Percentiles rank a stretch among this genome's conserved stretches.
Conservation (phyloP, 2,329 filamentous ascomycete genomes). For the Colletotrichum gigasporum region DNA sequence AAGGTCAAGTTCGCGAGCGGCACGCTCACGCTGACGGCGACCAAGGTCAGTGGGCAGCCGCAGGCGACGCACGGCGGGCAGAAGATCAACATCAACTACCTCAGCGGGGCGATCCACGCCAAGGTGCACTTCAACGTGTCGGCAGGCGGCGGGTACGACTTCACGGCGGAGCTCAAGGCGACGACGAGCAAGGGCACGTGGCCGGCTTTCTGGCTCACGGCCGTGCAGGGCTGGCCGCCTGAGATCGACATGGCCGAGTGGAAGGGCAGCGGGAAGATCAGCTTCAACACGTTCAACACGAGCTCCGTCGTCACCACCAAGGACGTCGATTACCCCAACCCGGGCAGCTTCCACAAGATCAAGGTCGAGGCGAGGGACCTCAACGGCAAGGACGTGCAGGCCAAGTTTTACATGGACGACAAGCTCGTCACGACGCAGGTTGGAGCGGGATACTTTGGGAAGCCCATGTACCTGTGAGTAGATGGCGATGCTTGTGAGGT, state of each 20-base stretch:
- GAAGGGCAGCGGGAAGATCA: conserved; percentile 66
- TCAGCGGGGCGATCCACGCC: conserved; percentile 55
- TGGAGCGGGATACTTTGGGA: conserved; percentile 58
- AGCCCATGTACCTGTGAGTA: conserved; percentile 54
- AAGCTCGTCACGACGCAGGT: conserved; percentile 58
- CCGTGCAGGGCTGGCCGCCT: conserved; percentile 63
- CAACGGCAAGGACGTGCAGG: conserved; percentile 60
- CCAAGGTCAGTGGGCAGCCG: conserved; percentile 51
- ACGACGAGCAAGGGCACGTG: conserved; percentile 57
- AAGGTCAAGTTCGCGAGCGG: conserved; percentile 53
- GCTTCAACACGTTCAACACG: conserved; percentile 65
- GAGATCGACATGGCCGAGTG: conserved; percentile 70
- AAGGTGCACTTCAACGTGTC: conserved; percentile 50
- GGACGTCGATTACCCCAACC: conserved; percentile 57
- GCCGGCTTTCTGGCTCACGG: conserved; percentile 69
- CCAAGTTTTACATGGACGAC: conserved; percentile 65
- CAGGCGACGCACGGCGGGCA: conserved; percentile 47
- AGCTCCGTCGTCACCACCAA: conserved; percentile 54
- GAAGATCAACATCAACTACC: conserved; percentile 59
- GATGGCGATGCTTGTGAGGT: background rate
- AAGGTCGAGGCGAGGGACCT: conserved; percentile 59
- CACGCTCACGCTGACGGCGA: conserved; percentile 57
- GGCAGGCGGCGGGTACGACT: conserved; percentile 50
- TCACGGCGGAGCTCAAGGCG: conserved; percentile 50
- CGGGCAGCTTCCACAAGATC: conserved; percentile 59